Conservation (phyloP, 306 rosid genomes). For the Cicer chorassanicum region DNA sequence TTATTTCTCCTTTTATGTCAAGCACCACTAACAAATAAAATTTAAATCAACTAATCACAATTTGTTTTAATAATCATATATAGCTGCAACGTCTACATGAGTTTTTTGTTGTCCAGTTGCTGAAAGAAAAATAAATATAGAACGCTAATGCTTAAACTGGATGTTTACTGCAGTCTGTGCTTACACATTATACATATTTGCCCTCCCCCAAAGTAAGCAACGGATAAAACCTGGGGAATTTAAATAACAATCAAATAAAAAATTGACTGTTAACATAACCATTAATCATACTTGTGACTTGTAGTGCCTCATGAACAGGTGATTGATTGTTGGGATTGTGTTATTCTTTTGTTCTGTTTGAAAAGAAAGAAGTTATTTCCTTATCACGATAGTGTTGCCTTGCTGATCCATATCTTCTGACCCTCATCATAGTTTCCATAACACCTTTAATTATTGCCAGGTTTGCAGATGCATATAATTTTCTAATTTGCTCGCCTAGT, state of each 20-base stretch:
- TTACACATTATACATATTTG: background rate
- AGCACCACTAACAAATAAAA: background rate
- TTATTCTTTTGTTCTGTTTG: background rate
- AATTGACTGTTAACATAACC: background rate
- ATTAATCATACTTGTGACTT: background rate
- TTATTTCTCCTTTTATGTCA: background rate
- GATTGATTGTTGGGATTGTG: constrained; percentile 25
- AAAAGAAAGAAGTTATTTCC: constrained; percentile 12
- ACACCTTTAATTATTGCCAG: constrained; percentile 52
- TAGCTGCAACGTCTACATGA: constrained; percentile 6
- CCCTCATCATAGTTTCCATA: constrained; percentile 27
- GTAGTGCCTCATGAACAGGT: constrained; percentile 26
- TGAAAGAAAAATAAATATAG: constrained; percentile 19
- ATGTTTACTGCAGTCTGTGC: background rate
- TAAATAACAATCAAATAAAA: background rate
- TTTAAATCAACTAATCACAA: constrained; percentile 10
- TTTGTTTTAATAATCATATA: constrained; percentile 1
- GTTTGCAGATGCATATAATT: constrained; percentile 84
- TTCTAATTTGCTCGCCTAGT: constrained; percentile 66
- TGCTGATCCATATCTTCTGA: constrained; percentile 17
- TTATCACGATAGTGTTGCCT: constrained; percentile 5
- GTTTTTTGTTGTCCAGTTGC: constrained; percentile 17
- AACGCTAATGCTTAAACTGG: background rate
- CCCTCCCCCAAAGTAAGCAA: constrained; percentile 12
- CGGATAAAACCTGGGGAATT: background rate